Evolutionary conservation across 345 rosid species (phyloP).

Genomic region (Melaleuca alternifolia): DNA sequence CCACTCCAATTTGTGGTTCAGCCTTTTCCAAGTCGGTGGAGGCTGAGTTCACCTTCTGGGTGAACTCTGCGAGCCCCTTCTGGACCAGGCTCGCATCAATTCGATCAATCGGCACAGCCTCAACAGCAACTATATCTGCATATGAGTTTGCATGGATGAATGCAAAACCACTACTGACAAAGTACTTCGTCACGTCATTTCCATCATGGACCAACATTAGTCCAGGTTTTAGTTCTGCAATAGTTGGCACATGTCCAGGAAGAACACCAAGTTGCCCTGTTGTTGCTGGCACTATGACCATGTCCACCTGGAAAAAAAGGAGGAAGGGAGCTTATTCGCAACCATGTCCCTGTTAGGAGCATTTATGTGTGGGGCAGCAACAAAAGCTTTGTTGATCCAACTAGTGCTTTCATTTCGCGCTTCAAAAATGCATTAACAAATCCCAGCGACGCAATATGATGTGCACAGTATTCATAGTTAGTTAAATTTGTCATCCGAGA

Average conservation of each 20-base stretch:
- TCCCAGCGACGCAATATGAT: not conserved
- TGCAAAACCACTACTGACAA: constrained; percentile 86
- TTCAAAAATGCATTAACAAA: not conserved
- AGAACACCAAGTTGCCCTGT: constrained; percentile 96
- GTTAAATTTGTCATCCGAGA: not conserved
- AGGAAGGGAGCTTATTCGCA: not conserved
- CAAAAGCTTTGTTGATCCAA: not conserved
- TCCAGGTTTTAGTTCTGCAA: constrained; percentile 88
- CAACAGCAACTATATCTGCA: constrained; percentile 74
- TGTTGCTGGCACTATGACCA: constrained; percentile 90
- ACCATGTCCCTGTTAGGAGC: not conserved
- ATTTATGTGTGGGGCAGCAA: not conserved
- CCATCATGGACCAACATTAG: constrained; percentile 81
- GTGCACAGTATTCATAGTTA: not conserved
- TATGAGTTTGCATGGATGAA: constrained; percentile 82
- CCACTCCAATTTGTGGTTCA: constrained; percentile 66
- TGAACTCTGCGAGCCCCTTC: constrained; percentile 84
- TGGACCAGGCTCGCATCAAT: constrained; percentile 74
- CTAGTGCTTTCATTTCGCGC: not conserved
- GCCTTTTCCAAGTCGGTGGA: constrained; percentile 88
- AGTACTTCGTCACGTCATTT: constrained; percentile 58
- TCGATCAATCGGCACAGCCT: constrained; percentile 75
- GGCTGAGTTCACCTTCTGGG: constrained; percentile 72
- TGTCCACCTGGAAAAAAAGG: constrained; percentile 59
- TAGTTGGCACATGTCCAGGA: constrained; percentile 93